These are phyloP conservation scores for Penicillium coprophilum DNA, from an alignment of 495 filamentous ascomycete genomes.

Conservation along the genomic window DNA sequence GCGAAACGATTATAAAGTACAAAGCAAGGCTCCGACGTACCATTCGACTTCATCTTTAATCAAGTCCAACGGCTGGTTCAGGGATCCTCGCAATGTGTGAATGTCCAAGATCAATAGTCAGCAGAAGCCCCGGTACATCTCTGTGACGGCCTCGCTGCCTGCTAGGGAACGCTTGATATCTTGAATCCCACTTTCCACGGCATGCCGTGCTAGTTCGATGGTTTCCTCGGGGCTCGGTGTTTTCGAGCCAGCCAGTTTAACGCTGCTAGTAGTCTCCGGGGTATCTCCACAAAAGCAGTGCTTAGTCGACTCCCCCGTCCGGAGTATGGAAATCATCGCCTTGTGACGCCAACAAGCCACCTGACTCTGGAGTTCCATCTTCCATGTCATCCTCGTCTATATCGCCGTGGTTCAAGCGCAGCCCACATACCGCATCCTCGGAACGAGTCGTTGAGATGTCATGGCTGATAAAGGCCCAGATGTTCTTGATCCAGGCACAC, in stretches of 20 bases:
- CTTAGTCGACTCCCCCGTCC: constrained; percentile 35
- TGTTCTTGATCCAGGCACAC: constrained; percentile 5
- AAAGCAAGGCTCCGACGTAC: constrained; percentile 47
- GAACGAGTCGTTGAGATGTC: constrained; percentile 43
- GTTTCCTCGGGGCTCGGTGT: constrained; percentile 45
- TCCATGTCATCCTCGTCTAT: constrained; percentile 35
- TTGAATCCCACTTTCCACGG: constrained; percentile 65
- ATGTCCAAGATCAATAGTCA: constrained; percentile 87
- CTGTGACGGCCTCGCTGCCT: constrained; percentile 65
- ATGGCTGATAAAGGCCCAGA: constrained; percentile 19
- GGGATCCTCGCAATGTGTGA: constrained; percentile 78
- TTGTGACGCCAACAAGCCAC: constrained; percentile 20
- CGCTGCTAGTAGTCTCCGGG: constrained; percentile 20
- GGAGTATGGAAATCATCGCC: constrained; percentile 31
- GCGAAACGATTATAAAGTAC: neutral
- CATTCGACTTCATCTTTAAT: constrained; percentile 91
- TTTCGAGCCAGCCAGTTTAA: constrained; percentile 27
- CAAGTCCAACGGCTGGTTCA: constrained; percentile 84
- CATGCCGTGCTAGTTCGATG: constrained; percentile 58
- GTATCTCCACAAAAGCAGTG: constrained; percentile 33
- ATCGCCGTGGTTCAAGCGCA: constrained; percentile 35
- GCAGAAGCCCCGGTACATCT: constrained; percentile 68
- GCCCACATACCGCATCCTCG: constrained; percentile 41
- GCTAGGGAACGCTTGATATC: constrained; percentile 68
- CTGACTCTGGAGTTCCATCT: constrained; percentile 27